These are phyloP conservation scores for Inga leiocalycina DNA, from an alignment of 306 rosid genomes.

Conservation along the genomic window DNA sequence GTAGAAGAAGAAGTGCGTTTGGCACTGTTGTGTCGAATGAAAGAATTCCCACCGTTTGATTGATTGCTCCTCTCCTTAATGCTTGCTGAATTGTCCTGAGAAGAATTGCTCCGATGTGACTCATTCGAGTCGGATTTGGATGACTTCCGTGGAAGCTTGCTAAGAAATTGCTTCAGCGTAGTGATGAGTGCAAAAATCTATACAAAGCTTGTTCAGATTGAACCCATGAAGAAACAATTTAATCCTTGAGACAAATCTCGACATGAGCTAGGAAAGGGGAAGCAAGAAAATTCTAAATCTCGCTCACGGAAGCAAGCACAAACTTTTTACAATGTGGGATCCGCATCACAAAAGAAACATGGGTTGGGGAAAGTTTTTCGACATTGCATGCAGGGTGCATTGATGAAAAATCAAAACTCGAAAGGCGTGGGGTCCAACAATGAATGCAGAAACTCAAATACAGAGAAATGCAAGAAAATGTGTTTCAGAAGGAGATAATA, in stretches of 20 bases:
- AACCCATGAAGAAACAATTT: constrained; percentile 44
- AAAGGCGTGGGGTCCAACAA: constrained; percentile 17
- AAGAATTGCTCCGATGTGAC: constrained; percentile 34
- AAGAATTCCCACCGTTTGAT: constrained; percentile 46
- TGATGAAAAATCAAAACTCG: constrained; percentile 48
- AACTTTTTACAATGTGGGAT: constrained; percentile 21
- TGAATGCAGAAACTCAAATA: constrained; percentile 3
- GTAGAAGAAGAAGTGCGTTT: constrained; percentile 70
- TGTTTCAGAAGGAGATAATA: neutral
- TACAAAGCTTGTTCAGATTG: constrained; percentile 37
- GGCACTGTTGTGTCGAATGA: constrained; percentile 41
- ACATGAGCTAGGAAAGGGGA: constrained; percentile 9
- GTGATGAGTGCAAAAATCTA: constrained; percentile 37
- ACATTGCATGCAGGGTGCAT: constrained; percentile 39
- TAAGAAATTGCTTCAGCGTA: constrained; percentile 90
- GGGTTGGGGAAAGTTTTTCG: constrained; percentile 35
- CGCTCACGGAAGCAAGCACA: constrained; percentile 38
- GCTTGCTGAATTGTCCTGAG: constrained; percentile 44
- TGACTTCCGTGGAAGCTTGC: constrained; percentile 82
- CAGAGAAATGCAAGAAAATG: constrained; percentile 12
- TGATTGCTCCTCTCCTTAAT: constrained; percentile 39
- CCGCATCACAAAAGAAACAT: neutral
- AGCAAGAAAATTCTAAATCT: constrained; percentile 39
- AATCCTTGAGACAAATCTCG: constrained; percentile 13
- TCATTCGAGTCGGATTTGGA: constrained; percentile 52